Base-by-base conservation (phyloP, 129 eudicot genomes). In the Escallonia rubra region DNA sequence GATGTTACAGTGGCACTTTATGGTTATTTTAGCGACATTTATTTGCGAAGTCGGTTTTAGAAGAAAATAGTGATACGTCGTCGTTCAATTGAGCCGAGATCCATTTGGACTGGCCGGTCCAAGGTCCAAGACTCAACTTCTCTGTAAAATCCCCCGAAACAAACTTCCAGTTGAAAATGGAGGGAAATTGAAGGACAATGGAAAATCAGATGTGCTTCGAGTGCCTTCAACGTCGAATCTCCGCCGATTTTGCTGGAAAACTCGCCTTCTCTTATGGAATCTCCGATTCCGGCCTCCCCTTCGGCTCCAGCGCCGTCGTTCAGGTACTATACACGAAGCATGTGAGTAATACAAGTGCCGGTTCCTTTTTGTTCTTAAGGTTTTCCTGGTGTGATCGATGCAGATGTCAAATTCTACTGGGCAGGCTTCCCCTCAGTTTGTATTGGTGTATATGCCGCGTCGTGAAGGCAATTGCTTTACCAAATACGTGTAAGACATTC, bases 271-370 rank as follows among this genome's bases (percentile, higher is more conserved):
- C 60, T 70, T 69, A 86, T 63, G 88, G 85, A 50, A 48, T 89
- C 57, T 67, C 95, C 63, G 70, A 69, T 79, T 86, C 93, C 14
- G 70, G 87, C 65, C 87, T 93, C 38, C 96, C 98, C 39, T 89
- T 93, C 43, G 88, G 72, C 72, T 80, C 91, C n/a, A 43, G 74
- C 65, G 95, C 99, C 53, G 82, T 93, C 65, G 93, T 93, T 66
- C 85, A 93, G 88, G 99, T 92, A 49, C 45, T 64, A 7, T 46
- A 13, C 53, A 0, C 42, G 4, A 15, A 10, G 41, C 51, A 8
- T 38, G n/a, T 47, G 8, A 43, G 8, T 67, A 55, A 11, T 10
- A 66, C 8, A 3, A 5, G 43, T 38, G 70, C 43, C 47, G 41
- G 13, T 81, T 34, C 47, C 42, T 47, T 8, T 14, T 14, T 11